These are phyloP conservation scores for Aphanomyces astaci DNA, from an alignment of 352 stramenopile species.

Conservation along the genomic window DNA sequence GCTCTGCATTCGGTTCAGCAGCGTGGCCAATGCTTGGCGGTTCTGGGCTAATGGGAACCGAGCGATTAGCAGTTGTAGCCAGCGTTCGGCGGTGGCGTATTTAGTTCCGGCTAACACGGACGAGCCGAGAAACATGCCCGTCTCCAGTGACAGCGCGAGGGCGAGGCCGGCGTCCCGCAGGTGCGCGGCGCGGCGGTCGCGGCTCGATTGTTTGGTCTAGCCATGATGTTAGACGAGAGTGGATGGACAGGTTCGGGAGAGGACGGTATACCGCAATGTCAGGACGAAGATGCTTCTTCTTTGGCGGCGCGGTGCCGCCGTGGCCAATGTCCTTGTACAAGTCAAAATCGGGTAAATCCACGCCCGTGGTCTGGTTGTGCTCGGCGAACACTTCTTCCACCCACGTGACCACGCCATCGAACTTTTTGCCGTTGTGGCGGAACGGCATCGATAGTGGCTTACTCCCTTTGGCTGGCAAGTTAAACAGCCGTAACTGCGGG, in stretches of 20 bases:
- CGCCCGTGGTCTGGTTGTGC: constrained; percentile 40
- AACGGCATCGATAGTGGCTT: constrained; percentile 29
- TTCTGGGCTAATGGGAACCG: constrained; percentile 67
- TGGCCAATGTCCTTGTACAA: constrained; percentile 17
- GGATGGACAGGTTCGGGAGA: background rate
- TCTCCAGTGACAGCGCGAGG: constrained; percentile 59
- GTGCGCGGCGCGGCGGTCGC: constrained; percentile 56
- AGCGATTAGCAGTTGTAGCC: constrained; percentile 46
- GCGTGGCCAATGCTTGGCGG: constrained; percentile 35
- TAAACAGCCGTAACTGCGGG: constrained; percentile 61
- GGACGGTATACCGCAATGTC: background rate
- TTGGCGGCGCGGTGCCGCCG: background rate
- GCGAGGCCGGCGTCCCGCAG: constrained; percentile 61
- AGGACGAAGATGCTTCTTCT: background rate
- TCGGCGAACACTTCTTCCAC: constrained; percentile 47
- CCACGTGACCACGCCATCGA: constrained; percentile 50
- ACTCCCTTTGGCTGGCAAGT: constrained; percentile 34
- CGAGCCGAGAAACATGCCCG: constrained; percentile 59
- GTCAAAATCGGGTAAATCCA: constrained; percentile 41
- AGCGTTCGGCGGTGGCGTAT: constrained; percentile 54
- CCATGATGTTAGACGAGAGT: background rate
- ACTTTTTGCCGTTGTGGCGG: constrained; percentile 29
- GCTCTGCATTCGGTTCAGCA: constrained; percentile 36
- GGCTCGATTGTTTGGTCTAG: constrained; percentile 35
- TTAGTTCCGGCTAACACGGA: constrained; percentile 52